A percentile compares a stretch with the other conserved stretches of the same genome.
Evolutionary conservation across 129 eudicot genomes (phyloP).

Genomic region (Flaveria brownii): DNA sequence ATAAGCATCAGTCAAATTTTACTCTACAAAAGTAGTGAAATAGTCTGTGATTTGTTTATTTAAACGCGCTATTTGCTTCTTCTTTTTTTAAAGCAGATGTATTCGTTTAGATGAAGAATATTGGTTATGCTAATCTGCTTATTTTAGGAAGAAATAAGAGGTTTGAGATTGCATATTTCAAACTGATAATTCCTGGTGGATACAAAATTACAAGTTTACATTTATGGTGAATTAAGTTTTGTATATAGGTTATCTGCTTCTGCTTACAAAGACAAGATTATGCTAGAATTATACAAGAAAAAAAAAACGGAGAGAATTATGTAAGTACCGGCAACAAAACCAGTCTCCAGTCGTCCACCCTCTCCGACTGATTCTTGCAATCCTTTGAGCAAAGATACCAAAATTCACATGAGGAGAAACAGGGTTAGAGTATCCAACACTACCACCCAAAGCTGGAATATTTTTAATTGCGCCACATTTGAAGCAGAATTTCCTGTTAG

Average conservation of each 20-base stretch:
- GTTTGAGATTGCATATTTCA: too few species aligned
- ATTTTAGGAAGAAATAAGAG: too few species aligned
- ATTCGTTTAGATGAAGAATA: too few species aligned
- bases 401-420: neutral
- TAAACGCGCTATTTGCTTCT: neutral
- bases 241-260: neutral
- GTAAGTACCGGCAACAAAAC: conserved; percentile 32
- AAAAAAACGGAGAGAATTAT: neutral
- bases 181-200: neutral
- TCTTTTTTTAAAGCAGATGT: too few species aligned
- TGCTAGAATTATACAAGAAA: neutral
- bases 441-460: neutral
- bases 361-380: conserved; percentile 10
- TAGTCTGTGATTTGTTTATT: neutral
- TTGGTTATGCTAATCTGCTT: neutral
- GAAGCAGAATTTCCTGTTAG: conserved; percentile 20
- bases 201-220: neutral
- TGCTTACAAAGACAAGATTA: neutral
- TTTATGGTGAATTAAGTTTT: neutral
- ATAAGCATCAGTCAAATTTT: conserved; percentile 5
- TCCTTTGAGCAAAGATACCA: neutral
- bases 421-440: neutral
- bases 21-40: neutral
- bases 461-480: conserved; percentile 22
- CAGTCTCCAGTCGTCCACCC: conserved; percentile 38